Percentiles rank a stretch among this genome's conserved stretches.
These are phyloP conservation scores for Fraxinus greggii DNA, from an alignment of 305 asterid genomes.

Conservation along the genomic window DNA sequence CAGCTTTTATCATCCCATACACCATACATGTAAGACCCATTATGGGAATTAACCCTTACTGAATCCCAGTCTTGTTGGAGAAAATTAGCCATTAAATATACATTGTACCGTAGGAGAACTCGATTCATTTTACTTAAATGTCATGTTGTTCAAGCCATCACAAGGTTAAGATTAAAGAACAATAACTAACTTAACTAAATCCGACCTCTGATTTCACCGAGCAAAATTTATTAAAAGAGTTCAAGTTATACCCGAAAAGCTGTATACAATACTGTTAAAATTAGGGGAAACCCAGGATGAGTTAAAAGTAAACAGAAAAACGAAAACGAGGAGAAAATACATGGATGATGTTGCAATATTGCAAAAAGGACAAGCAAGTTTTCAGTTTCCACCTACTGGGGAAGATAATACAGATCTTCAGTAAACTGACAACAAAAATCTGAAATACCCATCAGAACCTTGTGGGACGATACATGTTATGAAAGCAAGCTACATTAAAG, in stretches of 20 bases:
- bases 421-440: constrained; percentile 9
- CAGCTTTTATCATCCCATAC: background rate
- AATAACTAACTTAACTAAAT: background rate
- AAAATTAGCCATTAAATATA: background rate
- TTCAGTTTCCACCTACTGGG: background rate
- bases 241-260: background rate
- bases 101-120: background rate
- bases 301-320: background rate
- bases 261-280: background rate
- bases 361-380: background rate
- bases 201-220: background rate
- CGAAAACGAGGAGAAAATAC: background rate
- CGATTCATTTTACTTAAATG: background rate
- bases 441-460: constrained; percentile 11
- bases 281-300: background rate
- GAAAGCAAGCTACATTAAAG: background rate
- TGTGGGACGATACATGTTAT: background rate
- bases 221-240: background rate
- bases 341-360: background rate
- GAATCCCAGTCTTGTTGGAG: background rate
- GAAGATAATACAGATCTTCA: background rate
- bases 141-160: background rate
- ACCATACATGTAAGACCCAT: background rate
- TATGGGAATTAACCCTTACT: background rate
- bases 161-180: background rate